phyloP scores from a whole-genome alignment of 2,329 filamentous ascomycete species.

The Macrophomina phaseolina region DNA sequence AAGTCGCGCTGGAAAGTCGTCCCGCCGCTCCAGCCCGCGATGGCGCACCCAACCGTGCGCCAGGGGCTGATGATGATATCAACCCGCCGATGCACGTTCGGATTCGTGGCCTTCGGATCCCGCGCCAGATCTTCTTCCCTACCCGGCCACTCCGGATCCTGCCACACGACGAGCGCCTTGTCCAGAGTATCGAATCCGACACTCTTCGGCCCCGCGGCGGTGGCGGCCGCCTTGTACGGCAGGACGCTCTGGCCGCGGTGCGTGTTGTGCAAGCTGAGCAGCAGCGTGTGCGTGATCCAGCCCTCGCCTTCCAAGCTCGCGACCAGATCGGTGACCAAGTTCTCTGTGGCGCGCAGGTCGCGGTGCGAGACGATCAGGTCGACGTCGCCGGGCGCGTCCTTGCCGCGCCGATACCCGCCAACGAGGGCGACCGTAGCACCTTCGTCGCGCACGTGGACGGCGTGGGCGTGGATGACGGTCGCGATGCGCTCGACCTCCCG shows the following conservation, averaged over 20 bases:
- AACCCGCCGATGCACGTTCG: constrained; percentile 80
- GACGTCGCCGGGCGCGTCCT: constrained; percentile 76
- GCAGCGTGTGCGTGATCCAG: constrained; percentile 83
- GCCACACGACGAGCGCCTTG: constrained; percentile 93
- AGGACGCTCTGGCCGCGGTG: constrained; percentile 72
- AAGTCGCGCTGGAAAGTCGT: constrained; percentile 91
- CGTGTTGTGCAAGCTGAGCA: constrained; percentile 71
- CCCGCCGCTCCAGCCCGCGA: constrained; percentile 86
- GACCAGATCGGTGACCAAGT: constrained; percentile 77
- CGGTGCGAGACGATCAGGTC: constrained; percentile 85
- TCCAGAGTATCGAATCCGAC: constrained; percentile 88
- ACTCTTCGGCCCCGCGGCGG: constrained; percentile 34
- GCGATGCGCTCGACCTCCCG: constrained; percentile 75
- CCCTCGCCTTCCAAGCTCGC: constrained; percentile 68
- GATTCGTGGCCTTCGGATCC: constrained; percentile 60
- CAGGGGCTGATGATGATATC: constrained; percentile 92
- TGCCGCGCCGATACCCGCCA: constrained; percentile 82
- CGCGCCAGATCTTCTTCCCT: constrained; percentile 42
- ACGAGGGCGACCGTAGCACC: constrained; percentile 69
- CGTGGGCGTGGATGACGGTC: constrained; percentile 67
- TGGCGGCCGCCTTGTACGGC: constrained; percentile 51
- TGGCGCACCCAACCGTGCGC: constrained; percentile 85
- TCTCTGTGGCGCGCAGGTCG: constrained; percentile 68
- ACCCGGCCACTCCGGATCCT: constrained; percentile 63
- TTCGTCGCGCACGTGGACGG: constrained; percentile 63